These are phyloP conservation scores for Talaromyces albobiverticillius DNA, from an alignment of 2,329 filamentous ascomycete genomes.

Conservation along the genomic window DNA sequence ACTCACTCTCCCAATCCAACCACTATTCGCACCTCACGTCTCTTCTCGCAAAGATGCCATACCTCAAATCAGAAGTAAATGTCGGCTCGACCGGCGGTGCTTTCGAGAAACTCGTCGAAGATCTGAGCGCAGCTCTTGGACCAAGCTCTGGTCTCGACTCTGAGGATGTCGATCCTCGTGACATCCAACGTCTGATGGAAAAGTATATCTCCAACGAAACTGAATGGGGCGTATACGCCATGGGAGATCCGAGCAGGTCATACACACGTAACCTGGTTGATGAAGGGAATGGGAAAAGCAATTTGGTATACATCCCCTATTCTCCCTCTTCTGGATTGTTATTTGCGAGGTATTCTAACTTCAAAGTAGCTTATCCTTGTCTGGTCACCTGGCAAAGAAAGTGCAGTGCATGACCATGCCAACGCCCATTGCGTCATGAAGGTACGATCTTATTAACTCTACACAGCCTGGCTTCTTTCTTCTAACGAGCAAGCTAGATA, in stretches of 20 bases:
- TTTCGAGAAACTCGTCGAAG: constrained; percentile 69
- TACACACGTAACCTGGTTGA: constrained; percentile 91
- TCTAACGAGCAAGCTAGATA: constrained; percentile 48
- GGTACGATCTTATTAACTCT: too few relatives aligned
- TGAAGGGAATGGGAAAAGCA: constrained; percentile 79
- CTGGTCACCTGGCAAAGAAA: constrained; percentile 80
- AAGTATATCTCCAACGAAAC: constrained; percentile 65
- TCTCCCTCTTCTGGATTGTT: background rate
- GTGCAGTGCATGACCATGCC: constrained; percentile 83
- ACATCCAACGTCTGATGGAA: constrained; percentile 71
- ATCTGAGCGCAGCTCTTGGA: constrained; percentile 72
- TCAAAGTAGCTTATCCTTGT: constrained; percentile 70
- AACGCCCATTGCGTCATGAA: constrained; percentile 93
- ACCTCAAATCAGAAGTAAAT: constrained; percentile 24
- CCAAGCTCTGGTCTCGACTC: constrained; percentile 79
- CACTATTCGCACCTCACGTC: background rate
- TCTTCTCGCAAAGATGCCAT: constrained; percentile 28
- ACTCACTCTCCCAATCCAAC: background rate
- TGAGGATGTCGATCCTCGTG: constrained; percentile 72
- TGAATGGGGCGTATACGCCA: constrained; percentile 74
- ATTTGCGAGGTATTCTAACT: background rate
- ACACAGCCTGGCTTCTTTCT: background rate
- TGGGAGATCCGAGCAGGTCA: constrained; percentile 64
- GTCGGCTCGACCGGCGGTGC: constrained; percentile 17
- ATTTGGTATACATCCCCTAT: constrained; percentile 54